Conservation (phyloP, 2,329 filamentous ascomycete species). For the Aspergillus novofumigatus region DNA sequence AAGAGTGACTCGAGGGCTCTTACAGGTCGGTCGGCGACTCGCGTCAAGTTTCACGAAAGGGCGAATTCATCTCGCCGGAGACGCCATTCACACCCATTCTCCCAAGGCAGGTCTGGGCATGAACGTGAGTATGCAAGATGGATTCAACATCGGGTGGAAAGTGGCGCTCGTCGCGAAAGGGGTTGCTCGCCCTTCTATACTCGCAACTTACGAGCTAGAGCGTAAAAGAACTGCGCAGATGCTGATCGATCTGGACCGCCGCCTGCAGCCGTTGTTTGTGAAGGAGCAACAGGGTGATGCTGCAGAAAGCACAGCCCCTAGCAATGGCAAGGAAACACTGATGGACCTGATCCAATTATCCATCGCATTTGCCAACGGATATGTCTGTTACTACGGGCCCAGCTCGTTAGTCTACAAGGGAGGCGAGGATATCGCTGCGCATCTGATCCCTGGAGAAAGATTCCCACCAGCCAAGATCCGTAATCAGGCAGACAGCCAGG, state of each 20-base stretch:
- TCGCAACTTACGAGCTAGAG: slow-evolving; percentile 50
- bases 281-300: neutral
- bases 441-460: slow-evolving; percentile 11
- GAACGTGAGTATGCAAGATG: slow-evolving; percentile 44
- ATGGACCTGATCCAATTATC: neutral
- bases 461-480: slow-evolving; percentile 19
- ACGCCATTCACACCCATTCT: slow-evolving; percentile 10
- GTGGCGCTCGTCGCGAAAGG: slow-evolving; percentile 45
- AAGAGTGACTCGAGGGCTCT: neutral
- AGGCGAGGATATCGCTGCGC: neutral
- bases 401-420: slow-evolving; percentile 6
- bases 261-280: slow-evolving; percentile 3
- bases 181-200: slow-evolving; percentile 33
- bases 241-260: slow-evolving; percentile 60
- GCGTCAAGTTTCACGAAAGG: slow-evolving; percentile 7
- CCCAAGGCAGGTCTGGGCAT: slow-evolving; percentile 9
- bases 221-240: slow-evolving; percentile 58
- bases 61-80: slow-evolving; percentile 8
- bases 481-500: slow-evolving; percentile 13
- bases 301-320: neutral
- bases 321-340: neutral
- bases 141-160: slow-evolving; percentile 55
- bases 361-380: slow-evolving; percentile 4
- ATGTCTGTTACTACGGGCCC: slow-evolving; percentile 1
- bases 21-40: slow-evolving; percentile 8